Percentiles rank a stretch among this genome's conserved stretches.
Conservation (phyloP, 805 yeast species). For the Barnettozyma sucrosica region DNA sequence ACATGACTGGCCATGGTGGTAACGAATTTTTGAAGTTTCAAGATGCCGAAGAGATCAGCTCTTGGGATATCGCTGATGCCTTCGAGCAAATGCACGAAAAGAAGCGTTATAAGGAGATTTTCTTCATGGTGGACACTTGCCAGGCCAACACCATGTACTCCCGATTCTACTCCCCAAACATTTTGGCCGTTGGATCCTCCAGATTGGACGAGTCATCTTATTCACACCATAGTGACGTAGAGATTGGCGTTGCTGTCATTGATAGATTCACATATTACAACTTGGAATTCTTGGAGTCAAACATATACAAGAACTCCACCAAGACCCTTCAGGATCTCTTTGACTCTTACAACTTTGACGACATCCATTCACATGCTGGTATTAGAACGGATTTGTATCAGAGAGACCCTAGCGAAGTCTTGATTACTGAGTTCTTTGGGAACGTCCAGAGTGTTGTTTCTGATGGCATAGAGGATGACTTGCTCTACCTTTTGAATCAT, state of each 20-base stretch:
- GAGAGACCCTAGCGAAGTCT: constrained; percentile 60
- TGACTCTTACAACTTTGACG: constrained; percentile 75
- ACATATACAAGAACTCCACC: constrained; percentile 67
- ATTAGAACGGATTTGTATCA: constrained; percentile 73
- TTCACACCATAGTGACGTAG: constrained; percentile 93
- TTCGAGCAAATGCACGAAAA: constrained; percentile 96
- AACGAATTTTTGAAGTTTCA: constrained; percentile 95
- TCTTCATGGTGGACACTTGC: constrained; percentile 98
- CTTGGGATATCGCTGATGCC: constrained; percentile 95
- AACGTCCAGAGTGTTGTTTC: constrained; percentile 75
- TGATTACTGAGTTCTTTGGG: constrained; percentile 91
- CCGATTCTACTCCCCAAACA: constrained; percentile 84
- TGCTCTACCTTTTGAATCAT: constrained; percentile 20
- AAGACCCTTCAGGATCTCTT: constrained; percentile 78
- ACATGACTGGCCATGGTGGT: constrained; percentile 98
- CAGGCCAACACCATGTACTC: constrained; percentile 98
- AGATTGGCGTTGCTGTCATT: constrained; percentile 95
- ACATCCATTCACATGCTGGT: constrained; percentile 92
- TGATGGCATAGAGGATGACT: constrained; percentile 51
- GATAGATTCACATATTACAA: constrained; percentile 94
- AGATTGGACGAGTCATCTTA: constrained; percentile 84
- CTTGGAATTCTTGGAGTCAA: constrained; percentile 73
- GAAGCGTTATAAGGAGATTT: constrained; percentile 88
- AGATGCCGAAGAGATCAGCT: constrained; percentile 95
- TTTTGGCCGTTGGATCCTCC: constrained; percentile 89